Evolutionary conservation across 2,329 filamentous ascomycete genomes (phyloP), one percentile per base, ranked within the genome.

Genomic region (Microsporum audouinii): DNA sequence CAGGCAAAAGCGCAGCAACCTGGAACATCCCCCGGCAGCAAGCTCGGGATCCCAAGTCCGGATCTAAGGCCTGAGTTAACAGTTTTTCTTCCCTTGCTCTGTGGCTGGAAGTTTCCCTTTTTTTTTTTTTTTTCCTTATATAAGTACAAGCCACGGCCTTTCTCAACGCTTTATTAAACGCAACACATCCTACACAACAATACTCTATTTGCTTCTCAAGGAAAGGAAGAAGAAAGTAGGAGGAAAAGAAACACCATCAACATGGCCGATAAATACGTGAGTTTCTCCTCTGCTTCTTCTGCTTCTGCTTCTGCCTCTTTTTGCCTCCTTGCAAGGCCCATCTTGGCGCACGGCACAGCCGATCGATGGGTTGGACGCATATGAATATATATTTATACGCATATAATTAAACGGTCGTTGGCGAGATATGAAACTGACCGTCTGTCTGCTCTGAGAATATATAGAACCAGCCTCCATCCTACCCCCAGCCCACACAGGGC

Each of bases 401-500:
- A 47, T 23, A 29, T 8, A 5, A 47, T 23, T 23, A 23, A 23
- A 47, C 27, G 43, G 8, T 27, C 10, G 23, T 10, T 23, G 27
- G 23, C 2, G 10, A 27, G 23, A 47, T 27, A 23, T 34, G 49
- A 23, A 49, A 55, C 49, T 36, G 49, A 34, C 31, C 31, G 7
- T 55, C 27, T 8, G n/a, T 12, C n/a, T 14, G 12, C 5, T 5
- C 39, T 5, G 10, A n/a, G 17, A 23, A 23, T 47, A 17, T 6
- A 29, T 33, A 63, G 61, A 59, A 41, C 43, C 7, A 59, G 14
- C 61, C 61, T 59, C 61, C 61, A 12, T 59, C 61, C 59, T 63
- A 63, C 57, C 61, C 61, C 14, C 59, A 57, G 31, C 55, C 55
- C 10, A 41, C 59, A 39, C 57, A 55, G 49, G 49, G 49, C 31